Conservation (phyloP, 202 grass and related monocot genomes). For the Dendrocalamus latiflorus region DNA sequence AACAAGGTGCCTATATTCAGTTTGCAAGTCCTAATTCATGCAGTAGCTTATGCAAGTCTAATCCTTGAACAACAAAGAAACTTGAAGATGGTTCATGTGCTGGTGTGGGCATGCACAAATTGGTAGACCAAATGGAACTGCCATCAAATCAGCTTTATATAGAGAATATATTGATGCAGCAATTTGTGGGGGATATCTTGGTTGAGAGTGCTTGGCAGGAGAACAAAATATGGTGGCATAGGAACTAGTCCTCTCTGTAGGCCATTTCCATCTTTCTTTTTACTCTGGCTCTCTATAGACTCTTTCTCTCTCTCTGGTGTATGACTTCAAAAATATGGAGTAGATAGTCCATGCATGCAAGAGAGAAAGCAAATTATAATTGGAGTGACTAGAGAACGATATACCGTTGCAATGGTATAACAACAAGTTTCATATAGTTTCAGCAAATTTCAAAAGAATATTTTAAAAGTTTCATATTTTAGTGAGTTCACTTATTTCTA, state of each 20-base stretch:
- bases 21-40: not conserved
- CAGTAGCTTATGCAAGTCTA: not conserved
- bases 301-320: not conserved
- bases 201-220: slow-evolving; percentile 43
- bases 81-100: not conserved
- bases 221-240: slow-evolving; percentile 47
- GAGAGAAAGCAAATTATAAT: slow-evolving; percentile 20
- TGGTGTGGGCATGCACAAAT: slow-evolving; percentile 24
- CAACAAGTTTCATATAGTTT: too few relatives aligned
- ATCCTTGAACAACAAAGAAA: not conserved
- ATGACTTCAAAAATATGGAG: not conserved
- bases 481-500: too few relatives aligned
- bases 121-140: slow-evolving; percentile 36
- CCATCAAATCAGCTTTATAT: slow-evolving; percentile 41
- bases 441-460: too few relatives aligned
- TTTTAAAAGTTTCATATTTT: too few relatives aligned
- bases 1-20: not conserved
- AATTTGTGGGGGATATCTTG: slow-evolving; percentile 39
- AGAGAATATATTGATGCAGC: slow-evolving; percentile 37
- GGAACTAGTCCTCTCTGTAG: slow-evolving; percentile 44
- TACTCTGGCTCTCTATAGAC: not conserved
- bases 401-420: too few relatives aligned
- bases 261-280: slow-evolving; percentile 29
- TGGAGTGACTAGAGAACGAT: too few relatives aligned
- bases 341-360: not conserved